Evolutionary conservation across 2,329 filamentous ascomycete species (phyloP), one percentile per base, ranked within the genome.

Genomic region (Drechslerella dactyloides): DNA sequence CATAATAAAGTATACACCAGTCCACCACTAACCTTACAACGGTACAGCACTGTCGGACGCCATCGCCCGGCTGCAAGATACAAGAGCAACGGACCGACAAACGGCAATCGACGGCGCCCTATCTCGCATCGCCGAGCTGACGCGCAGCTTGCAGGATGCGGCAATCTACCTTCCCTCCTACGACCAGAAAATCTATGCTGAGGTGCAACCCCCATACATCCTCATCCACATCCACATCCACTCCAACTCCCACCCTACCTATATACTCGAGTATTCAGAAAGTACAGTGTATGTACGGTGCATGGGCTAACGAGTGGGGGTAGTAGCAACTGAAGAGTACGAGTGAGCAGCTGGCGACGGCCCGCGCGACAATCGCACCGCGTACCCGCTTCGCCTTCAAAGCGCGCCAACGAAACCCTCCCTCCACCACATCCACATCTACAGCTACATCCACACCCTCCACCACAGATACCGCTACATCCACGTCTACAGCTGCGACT

Each of bases 131-230:
- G 88, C 90, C 30, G 86, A 87, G 65, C 84, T 97, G 15, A 92
- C 91, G 0, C 89, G 89, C 74, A 89, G 94, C 76, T 90, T 97
- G 42, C 89, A 90, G 75, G 92, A 97, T 80, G 90, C 90, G 0
- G 86, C 89, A 1, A 87, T 88, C 63, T 91, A 89, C 75, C 86
- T 96, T 15, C 92, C 94, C 1, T 87, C 91, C 6, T 96, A 97
- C 78, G 94, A 97, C 77, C 91, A 94, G 79, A 87, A 90, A 75
- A 89, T 89, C 23, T 97, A 96, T 78, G 86, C 88, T 48, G 87
- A 93, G 81, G 90, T 92, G 19, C 10, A 77, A n/a, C n/a, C n/a
- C 69, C n/a, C 11, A 21, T 17, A 13, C 37, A 17, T 4, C 13
- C 37, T 13, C 5, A 13, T 42, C 4, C 37, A 42, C 37, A 17